Evolutionary conservation across 371 early-diverging fungal genomes (phyloP).

Genomic region (Gilbertella persicaria): DNA sequence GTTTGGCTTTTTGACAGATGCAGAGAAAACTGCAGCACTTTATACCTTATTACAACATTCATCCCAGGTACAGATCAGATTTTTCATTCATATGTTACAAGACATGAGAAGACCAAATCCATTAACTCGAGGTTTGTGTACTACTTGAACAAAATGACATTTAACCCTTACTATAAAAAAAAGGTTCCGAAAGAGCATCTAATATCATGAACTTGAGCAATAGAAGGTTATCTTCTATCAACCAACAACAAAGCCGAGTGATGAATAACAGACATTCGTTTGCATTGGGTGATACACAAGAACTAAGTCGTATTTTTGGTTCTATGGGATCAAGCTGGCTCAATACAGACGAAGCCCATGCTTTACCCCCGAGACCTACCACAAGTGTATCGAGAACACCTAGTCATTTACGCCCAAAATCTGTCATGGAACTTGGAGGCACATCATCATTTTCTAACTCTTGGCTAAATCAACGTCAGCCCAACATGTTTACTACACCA

Average conservation of each 20-base stretch:
- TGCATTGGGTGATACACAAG: conserved; percentile 56
- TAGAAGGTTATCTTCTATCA: conserved; percentile 5
- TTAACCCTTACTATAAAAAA: conserved; percentile 33
- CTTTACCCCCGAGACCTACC: conserved; percentile 4
- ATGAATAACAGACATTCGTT: conserved; percentile 42
- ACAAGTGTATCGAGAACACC: conserved; percentile 1
- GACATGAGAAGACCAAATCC: conserved; percentile 56
- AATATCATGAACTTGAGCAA: conserved; percentile 8
- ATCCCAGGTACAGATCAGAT: conserved; percentile 87
- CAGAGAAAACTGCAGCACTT: conserved; percentile 90
- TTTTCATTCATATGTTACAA: conserved; percentile 90
- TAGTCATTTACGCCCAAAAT: conserved; percentile 41
- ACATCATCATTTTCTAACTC: conserved; percentile 37
- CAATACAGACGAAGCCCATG: conserved; percentile 13
- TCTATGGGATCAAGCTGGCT: conserved; percentile 18
- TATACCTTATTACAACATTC: conserved; percentile 88
- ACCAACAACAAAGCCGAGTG: background rate
- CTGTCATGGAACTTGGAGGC: conserved; percentile 42
- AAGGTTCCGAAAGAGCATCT: conserved; percentile 31
- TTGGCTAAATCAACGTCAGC: conserved; percentile 29
- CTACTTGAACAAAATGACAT: conserved; percentile 19
- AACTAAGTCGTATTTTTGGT: conserved; percentile 44
- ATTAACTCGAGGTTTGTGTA: conserved; percentile 74
- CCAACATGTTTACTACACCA: conserved; percentile 14
- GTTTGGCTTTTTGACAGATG: conserved; percentile 88